Evolutionary conservation across 768 basidiomycete genomes (phyloP).

Genomic region (Suillus variegatus): DNA sequence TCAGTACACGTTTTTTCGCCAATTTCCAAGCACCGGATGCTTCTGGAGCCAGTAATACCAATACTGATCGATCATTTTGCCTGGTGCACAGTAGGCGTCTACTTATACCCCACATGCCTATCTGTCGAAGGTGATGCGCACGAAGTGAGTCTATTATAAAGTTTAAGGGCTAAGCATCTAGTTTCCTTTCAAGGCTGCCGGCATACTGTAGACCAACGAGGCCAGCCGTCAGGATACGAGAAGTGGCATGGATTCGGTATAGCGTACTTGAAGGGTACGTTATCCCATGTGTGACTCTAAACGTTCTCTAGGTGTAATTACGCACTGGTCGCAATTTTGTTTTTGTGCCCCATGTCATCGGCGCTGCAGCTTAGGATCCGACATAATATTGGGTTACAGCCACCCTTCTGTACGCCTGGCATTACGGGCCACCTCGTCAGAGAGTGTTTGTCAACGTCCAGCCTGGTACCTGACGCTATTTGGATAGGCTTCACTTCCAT

Average conservation of each 20-base stretch:
- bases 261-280: neutral
- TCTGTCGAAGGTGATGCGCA: neutral
- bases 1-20: neutral
- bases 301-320: too few relatives aligned
- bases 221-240: neutral
- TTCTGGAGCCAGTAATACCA: neutral
- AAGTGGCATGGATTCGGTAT: neutral
- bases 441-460: conserved; percentile 4
- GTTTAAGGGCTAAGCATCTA: neutral
- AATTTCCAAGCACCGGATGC: neutral
- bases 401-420: conserved; percentile 16
- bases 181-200: neutral
- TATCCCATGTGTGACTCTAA: neutral
- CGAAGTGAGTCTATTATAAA: neutral
- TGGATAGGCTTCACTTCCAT: conserved; percentile 30
- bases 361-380: neutral
- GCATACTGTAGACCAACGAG: neutral
- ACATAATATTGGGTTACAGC: neutral
- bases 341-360: neutral
- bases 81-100: neutral
- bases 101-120: neutral
- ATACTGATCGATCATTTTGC: neutral
- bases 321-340: neutral
- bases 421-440: conserved; percentile 4
- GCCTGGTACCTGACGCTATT: conserved; percentile 22